phyloP scores from a whole-genome alignment of 306 rosid species.

The Mimosa pudica region DNA sequence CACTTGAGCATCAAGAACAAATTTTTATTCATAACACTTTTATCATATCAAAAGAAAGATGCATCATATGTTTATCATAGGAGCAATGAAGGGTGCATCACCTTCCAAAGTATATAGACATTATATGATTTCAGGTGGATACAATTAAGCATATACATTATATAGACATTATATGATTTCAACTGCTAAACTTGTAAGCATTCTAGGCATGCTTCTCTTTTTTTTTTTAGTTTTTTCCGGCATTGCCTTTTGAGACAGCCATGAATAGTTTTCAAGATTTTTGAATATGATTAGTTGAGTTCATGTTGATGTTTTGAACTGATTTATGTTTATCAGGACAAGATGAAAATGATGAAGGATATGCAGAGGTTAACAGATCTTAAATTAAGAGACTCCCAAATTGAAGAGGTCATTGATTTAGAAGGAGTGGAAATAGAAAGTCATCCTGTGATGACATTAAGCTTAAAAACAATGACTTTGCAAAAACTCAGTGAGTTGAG shows the following conservation, averaged over 20 bases:
- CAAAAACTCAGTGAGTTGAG: neutral
- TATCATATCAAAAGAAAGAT: neutral
- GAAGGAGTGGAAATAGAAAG: neutral
- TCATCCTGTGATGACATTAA: neutral
- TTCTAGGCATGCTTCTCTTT: neutral
- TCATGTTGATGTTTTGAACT: neutral
- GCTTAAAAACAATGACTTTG: neutral
- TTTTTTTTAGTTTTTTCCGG: no score
- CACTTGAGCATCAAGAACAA: neutral
- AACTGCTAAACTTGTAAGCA: neutral
- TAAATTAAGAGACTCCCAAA: neutral
- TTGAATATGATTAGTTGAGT: neutral
- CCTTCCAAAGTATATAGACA: neutral
- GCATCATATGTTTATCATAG: neutral
- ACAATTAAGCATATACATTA: neutral
- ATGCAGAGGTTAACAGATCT: neutral
- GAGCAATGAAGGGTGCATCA: neutral
- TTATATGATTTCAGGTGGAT: neutral
- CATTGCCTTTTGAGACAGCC: neutral
- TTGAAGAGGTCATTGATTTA: neutral
- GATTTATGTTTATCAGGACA: neutral
- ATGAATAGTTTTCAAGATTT: neutral
- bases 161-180: neutral
- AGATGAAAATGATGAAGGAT: no score
- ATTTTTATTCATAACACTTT: neutral